phyloP scores from a whole-genome alignment of 2,329 filamentous ascomycete genomes.

The Scolecobasidium constrictum region DNA sequence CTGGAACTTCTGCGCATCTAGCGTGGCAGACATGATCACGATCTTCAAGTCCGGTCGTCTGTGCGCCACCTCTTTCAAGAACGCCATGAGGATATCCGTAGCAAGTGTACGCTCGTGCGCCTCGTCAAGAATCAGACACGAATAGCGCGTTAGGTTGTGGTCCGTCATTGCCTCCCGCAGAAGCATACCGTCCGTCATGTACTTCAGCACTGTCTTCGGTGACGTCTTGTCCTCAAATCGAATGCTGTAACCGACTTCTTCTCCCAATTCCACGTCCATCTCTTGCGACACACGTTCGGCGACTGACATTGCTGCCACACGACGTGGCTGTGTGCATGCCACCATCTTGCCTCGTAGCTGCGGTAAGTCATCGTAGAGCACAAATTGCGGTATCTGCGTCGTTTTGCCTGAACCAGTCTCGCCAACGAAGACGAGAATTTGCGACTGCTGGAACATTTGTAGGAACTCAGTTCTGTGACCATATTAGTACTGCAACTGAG shows the following conservation, averaged over 20 bases:
- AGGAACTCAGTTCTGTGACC: conserved; percentile 71
- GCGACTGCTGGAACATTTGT: conserved; percentile 79
- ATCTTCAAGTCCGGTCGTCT: conserved; percentile 79
- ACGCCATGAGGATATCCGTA: conserved; percentile 87
- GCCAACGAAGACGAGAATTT: conserved; percentile 97
- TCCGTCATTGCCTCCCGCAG: conserved; percentile 91
- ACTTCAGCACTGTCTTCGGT: conserved; percentile 86
- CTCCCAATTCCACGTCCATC: conserved; percentile 79
- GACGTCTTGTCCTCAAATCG: conserved; percentile 93
- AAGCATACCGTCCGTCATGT: conserved; percentile 99
- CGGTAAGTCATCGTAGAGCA: conserved; percentile 91
- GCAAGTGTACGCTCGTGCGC: conserved; percentile 95
- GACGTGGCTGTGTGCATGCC: conserved; percentile 92
- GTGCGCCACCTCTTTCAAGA: conserved; percentile 88
- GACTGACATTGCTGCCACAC: conserved; percentile 95
- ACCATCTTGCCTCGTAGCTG: conserved; percentile 80
- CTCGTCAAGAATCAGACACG: conserved; percentile 95
- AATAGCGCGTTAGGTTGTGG: conserved; percentile 78
- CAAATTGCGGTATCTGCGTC: conserved; percentile 97
- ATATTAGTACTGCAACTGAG: conserved; percentile 11
- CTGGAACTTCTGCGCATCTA: conserved; percentile 97
- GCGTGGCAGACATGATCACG: conserved; percentile 91
- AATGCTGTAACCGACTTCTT: conserved; percentile 94
- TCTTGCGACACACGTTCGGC: conserved; percentile 95
- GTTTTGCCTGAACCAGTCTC: conserved; percentile 99